These are phyloP conservation scores for Apiospora malaysiana DNA, from an alignment of 2,329 filamentous ascomycete species.

Conservation along the genomic window DNA sequence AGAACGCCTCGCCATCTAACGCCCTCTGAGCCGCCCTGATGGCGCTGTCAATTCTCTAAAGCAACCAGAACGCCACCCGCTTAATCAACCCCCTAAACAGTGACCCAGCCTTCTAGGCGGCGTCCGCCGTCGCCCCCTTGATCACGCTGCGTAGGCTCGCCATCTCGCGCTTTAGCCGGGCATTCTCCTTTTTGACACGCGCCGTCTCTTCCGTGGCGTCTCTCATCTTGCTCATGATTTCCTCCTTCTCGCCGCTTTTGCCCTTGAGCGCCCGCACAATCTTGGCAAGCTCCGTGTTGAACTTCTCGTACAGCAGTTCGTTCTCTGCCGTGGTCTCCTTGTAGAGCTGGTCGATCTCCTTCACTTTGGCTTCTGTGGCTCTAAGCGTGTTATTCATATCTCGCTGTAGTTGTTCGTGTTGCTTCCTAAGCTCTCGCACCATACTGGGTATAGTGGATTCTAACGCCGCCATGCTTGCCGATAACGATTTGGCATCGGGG, in stretches of 20 bases:
- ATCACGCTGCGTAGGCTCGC: slow-evolving; percentile 68
- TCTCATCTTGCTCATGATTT: slow-evolving; percentile 72
- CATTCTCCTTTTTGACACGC: slow-evolving; percentile 83
- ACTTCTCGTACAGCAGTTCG: slow-evolving; percentile 87
- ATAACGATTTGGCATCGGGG: slow-evolving; percentile 55
- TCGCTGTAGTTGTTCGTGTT: slow-evolving; percentile 67
- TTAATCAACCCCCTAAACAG: slow-evolving; percentile 17
- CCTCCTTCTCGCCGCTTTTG: slow-evolving; percentile 77
- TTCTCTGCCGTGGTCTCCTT: slow-evolving; percentile 87
- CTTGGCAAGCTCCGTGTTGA: slow-evolving; percentile 88
- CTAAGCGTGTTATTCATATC: slow-evolving; percentile 76
- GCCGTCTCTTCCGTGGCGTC: slow-evolving; percentile 80
- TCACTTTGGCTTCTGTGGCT: slow-evolving; percentile 78
- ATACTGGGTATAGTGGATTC: slow-evolving; percentile 69
- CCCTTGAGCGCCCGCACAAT: slow-evolving; percentile 77
- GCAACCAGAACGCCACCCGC: slow-evolving; percentile 22
- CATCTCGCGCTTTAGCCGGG: slow-evolving; percentile 81
- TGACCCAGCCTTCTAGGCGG: slow-evolving; percentile 18
- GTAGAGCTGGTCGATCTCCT: slow-evolving; percentile 86
- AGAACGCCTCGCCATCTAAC: slow-evolving; percentile 13
- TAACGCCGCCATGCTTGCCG: slow-evolving; percentile 66
- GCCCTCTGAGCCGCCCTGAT: slow-evolving; percentile 2
- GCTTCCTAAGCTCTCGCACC: slow-evolving; percentile 63
- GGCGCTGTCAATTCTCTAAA: slow-evolving; percentile 17
- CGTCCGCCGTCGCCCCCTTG: slow-evolving; percentile 39